A percentile compares a stretch with the other conserved stretches of the same genome.
Evolutionary conservation across 805 yeast species (phyloP).

Genomic region (Candida cerambycidarum): DNA sequence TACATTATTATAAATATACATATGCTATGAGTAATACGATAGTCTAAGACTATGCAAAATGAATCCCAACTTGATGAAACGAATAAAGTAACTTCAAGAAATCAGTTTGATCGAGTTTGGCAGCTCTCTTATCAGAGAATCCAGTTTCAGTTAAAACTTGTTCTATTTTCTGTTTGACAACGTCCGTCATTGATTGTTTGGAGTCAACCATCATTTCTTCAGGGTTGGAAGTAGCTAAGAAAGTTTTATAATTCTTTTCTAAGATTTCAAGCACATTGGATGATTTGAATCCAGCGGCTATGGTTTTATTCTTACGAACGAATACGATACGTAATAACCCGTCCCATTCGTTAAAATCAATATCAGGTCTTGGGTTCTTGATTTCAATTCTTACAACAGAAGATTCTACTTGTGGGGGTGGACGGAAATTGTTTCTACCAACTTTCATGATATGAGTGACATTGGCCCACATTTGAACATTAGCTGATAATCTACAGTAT

Average conservation of each 20-base stretch:
- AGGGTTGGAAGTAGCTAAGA: slow-evolving; percentile 52
- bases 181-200: slow-evolving; percentile 38
- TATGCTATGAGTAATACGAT: slow-evolving; percentile 1
- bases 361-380: slow-evolving; percentile 89
- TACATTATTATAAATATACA: slow-evolving; percentile 5
- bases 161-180: slow-evolving; percentile 69
- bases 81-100: slow-evolving; percentile 83
- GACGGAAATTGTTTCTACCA: slow-evolving; percentile 93
- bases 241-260: slow-evolving; percentile 85
- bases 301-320: slow-evolving; percentile 89
- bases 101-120: slow-evolving; percentile 94
- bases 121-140: slow-evolving; percentile 81
- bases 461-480: slow-evolving; percentile 99
- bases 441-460: slow-evolving; percentile 98
- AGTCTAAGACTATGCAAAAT: slow-evolving; percentile 63
- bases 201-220: slow-evolving; percentile 45
- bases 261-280: slow-evolving; percentile 74
- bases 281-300: slow-evolving; percentile 89
- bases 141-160: slow-evolving; percentile 78
- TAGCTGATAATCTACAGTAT: slow-evolving; percentile 91
- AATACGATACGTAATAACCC: slow-evolving; percentile 89
- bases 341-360: slow-evolving; percentile 96
- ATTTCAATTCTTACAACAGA: slow-evolving; percentile 93
- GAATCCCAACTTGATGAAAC: slow-evolving; percentile 95
- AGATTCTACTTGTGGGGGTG: slow-evolving; percentile 98